Evolutionary conservation across 1,139 yeast species (phyloP).

Genomic region (Hyphopichia buzzinii): DNA sequence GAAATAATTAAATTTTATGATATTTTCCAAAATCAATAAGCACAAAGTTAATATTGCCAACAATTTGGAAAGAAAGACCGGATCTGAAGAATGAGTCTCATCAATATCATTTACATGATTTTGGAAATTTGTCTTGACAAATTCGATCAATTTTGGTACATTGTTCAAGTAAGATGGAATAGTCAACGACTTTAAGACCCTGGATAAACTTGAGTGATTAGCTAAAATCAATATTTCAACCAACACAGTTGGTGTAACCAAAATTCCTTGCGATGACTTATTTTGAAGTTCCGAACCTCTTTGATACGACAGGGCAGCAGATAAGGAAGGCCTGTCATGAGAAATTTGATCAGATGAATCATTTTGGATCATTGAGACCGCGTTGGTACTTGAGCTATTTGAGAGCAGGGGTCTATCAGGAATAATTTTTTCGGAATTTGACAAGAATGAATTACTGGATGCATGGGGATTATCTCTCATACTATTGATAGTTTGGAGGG

Average conservation of each 20-base stretch:
- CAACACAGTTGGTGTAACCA: slow-evolving; percentile 17
- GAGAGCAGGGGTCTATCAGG: not conserved
- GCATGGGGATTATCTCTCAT: not conserved
- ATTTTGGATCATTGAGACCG: not conserved
- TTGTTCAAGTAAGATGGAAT: slow-evolving; percentile 28
- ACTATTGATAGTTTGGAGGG: slow-evolving; percentile 33
- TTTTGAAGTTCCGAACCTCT: slow-evolving; percentile 1
- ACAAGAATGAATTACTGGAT: too few species aligned
- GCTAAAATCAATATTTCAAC: slow-evolving; percentile 21
- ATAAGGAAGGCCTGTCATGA: not conserved
- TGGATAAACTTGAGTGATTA: slow-evolving; percentile 14
- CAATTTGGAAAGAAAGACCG: slow-evolving; percentile 29
- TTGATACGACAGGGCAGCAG: too few species aligned
- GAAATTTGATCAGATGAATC: not conserved
- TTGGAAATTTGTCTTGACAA: slow-evolving; percentile 21
- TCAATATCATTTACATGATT: slow-evolving; percentile 6
- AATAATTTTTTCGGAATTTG: not conserved
- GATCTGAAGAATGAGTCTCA: slow-evolving; percentile 25
- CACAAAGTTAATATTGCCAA: slow-evolving; percentile 28
- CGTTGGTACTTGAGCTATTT: not conserved
- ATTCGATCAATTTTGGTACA: slow-evolving; percentile 23
- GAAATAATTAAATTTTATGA: slow-evolving; percentile 25
- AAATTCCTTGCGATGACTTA: slow-evolving; percentile 5
- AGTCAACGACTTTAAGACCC: slow-evolving; percentile 27
- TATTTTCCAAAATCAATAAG: slow-evolving; percentile 30